Conservation (phyloP, 73 alveolate genomes). For the Tetrahymena malaccensis region DNA sequence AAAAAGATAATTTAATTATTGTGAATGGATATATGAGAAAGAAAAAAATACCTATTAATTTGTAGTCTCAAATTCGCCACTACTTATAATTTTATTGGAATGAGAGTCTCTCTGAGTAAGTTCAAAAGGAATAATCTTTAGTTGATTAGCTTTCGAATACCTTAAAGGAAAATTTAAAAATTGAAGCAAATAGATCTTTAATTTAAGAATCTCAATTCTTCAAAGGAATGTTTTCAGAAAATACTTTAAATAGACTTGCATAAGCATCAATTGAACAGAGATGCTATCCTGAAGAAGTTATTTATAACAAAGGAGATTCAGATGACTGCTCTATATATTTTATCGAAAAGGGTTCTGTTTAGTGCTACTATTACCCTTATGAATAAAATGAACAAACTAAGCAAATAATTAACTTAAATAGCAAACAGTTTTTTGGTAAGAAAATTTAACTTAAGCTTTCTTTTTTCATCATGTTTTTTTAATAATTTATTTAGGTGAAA, state of each 20-base stretch:
- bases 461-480: no score
- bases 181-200: constrained; percentile 10
- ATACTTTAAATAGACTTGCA: background rate
- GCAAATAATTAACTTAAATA: background rate
- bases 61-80: constrained; percentile 43
- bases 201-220: background rate
- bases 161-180: background rate
- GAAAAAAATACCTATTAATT: constrained; percentile 44
- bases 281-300: constrained; percentile 22
- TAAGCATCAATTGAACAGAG: background rate
- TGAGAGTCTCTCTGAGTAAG: background rate
- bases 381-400: background rate
- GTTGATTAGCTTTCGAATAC: constrained; percentile 2
- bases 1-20: constrained; percentile 47
- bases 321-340: background rate
- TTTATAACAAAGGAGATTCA: background rate
- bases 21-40: constrained; percentile 44
- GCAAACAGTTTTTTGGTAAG: background rate
- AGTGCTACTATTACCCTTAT: background rate
- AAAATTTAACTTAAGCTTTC: no score
- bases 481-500: background rate
- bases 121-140: constrained; percentile 10
- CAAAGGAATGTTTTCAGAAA: background rate
- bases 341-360: constrained; percentile 11
- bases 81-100: constrained; percentile 57